These are phyloP conservation scores for Phytopythium montanum DNA, from an alignment of 352 stramenopile genomes.

Conservation along the genomic window DNA sequence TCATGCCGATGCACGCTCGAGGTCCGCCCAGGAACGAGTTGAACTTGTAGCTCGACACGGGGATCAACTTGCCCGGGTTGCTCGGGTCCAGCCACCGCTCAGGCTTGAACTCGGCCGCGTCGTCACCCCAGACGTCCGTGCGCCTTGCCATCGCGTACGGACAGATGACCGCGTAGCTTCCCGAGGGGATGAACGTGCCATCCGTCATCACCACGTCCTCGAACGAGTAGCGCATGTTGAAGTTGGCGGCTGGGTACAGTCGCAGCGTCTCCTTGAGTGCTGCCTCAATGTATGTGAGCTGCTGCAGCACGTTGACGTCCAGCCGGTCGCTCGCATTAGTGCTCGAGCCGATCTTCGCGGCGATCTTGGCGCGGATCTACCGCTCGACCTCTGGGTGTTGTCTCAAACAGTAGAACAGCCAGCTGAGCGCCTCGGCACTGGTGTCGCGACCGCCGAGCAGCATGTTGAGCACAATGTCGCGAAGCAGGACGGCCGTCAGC, in stretches of 20 bases:
- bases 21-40: slow-evolving; percentile 38
- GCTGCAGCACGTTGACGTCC: background rate
- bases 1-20: slow-evolving; percentile 41
- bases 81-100: slow-evolving; percentile 41
- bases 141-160: slow-evolving; percentile 42
- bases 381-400: slow-evolving; percentile 41
- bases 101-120: slow-evolving; percentile 45
- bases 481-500: slow-evolving; percentile 24
- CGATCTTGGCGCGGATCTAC: slow-evolving; percentile 28
- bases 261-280: slow-evolving; percentile 9
- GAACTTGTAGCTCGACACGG: slow-evolving; percentile 43
- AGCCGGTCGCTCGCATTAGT: slow-evolving; percentile 9
- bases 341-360: background rate
- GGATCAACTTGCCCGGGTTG: slow-evolving; percentile 11
- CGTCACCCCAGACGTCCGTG: slow-evolving; percentile 38
- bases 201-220: slow-evolving; percentile 34
- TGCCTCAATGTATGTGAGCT: slow-evolving; percentile 8
- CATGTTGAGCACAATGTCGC: slow-evolving; percentile 68
- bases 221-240: slow-evolving; percentile 24
- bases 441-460: slow-evolving; percentile 67
- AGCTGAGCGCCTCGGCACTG: slow-evolving; percentile 54
- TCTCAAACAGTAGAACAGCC: slow-evolving; percentile 57
- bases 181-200: slow-evolving; percentile 37
- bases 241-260: slow-evolving; percentile 16
- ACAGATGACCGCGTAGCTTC: slow-evolving; percentile 31